Evolutionary conservation across 73 alveolate genomes (phyloP).

Genomic region (Paramecium caudatum): DNA sequence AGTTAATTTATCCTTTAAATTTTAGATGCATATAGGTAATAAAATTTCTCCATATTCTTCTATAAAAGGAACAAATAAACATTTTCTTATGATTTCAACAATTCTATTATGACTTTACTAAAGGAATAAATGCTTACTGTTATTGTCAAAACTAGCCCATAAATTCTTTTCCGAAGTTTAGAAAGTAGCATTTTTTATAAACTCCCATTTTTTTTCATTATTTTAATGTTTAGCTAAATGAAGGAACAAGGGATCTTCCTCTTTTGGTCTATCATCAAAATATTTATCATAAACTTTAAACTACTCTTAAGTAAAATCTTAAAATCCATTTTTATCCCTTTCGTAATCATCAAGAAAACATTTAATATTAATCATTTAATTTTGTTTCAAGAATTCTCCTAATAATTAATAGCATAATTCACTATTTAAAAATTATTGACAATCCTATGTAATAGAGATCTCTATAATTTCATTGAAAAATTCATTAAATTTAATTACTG

Average conservation of each 20-base stretch:
- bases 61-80: slow-evolving; percentile 25
- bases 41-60: slow-evolving; percentile 62
- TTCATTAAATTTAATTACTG: neutral
- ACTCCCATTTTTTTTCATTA: slow-evolving; percentile 3
- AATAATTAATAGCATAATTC: slow-evolving; percentile 7
- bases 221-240: neutral
- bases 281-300: slow-evolving; percentile 36
- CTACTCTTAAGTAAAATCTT: slow-evolving; percentile 17
- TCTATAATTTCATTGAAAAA: slow-evolving; percentile 56
- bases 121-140: neutral
- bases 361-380: slow-evolving; percentile 9
- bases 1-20: slow-evolving; percentile 54
- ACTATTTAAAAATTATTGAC: slow-evolving; percentile 50
- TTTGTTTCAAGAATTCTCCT: slow-evolving; percentile 8
- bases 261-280: slow-evolving; percentile 42
- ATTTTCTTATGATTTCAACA: slow-evolving; percentile 27
- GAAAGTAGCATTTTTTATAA: neutral
- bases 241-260: neutral
- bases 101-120: slow-evolving; percentile 8
- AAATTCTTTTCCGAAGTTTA: neutral
- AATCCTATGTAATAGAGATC: slow-evolving; percentile 17
- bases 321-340: slow-evolving; percentile 33
- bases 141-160: neutral
- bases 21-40: slow-evolving; percentile 41
- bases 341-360: slow-evolving; percentile 32